Conservation (phyloP, 225 moss, liverwort and hornwort genomes). For the Thuidium tamariscinum region DNA sequence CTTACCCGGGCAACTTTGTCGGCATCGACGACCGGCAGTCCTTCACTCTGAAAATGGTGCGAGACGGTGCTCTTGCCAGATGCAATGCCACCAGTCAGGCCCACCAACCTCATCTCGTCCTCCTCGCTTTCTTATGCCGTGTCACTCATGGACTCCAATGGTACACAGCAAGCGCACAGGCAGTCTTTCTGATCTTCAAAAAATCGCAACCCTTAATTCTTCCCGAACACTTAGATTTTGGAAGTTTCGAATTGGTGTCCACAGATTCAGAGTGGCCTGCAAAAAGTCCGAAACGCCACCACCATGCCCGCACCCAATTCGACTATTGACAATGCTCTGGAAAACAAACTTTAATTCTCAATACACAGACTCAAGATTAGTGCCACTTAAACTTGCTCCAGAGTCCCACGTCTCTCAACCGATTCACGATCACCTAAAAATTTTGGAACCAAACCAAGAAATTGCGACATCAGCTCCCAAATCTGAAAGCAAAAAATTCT, state of each 20-base stretch:
- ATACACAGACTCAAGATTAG: neutral
- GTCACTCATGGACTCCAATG: neutral
- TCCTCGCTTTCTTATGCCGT: neutral
- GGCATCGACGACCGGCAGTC: slow-evolving; percentile 68
- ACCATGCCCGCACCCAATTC: neutral
- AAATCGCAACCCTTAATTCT: neutral
- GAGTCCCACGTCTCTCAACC: neutral
- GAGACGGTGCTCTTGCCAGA: slow-evolving; percentile 90
- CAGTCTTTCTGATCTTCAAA: neutral
- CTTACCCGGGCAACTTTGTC: slow-evolving; percentile 71
- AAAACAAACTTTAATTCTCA: neutral
- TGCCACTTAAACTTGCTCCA: neutral
- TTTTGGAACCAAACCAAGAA: neutral
- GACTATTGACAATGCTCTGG: neutral
- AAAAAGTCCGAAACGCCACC: neutral
- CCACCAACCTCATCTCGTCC: slow-evolving; percentile 76
- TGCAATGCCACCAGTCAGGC: slow-evolving; percentile 83
- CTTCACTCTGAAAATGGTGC: slow-evolving; percentile 40
- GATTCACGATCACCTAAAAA: neutral
- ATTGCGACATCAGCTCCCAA: neutral
- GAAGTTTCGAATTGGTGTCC: neutral
- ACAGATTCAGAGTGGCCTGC: neutral
- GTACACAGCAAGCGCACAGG: neutral
- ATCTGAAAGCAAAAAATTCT: neutral
- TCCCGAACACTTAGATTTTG: neutral